Conservation (phyloP, 495 filamentous ascomycete genomes). For the Hypoxylon subgilvum region DNA sequence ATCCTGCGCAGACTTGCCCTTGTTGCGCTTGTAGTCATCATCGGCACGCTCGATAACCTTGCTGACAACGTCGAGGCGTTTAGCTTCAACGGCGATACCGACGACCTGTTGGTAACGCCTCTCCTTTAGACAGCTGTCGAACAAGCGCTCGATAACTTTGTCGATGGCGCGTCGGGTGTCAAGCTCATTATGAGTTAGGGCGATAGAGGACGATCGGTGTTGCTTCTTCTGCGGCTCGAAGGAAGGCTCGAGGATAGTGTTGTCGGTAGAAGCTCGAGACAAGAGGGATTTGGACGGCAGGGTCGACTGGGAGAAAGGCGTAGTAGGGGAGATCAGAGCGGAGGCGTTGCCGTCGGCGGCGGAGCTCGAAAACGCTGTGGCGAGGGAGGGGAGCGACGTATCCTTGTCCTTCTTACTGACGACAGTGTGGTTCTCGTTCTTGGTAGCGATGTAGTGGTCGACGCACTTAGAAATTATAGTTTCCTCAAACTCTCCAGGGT, state of each 20-base stretch:
- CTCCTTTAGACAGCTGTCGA: constrained; percentile 85
- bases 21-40: constrained; percentile 76
- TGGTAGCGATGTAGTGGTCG: constrained; percentile 93
- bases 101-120: constrained; percentile 96
- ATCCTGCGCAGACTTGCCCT: constrained; percentile 53
- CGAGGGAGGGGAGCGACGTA: constrained; percentile 68
- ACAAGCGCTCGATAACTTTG: constrained; percentile 81
- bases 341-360: constrained; percentile 66
- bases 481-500: constrained; percentile 94
- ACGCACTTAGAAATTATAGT: constrained; percentile 98
- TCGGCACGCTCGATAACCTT: constrained; percentile 81
- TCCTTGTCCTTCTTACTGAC: constrained; percentile 51
- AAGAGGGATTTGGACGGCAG: constrained; percentile 92
- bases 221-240: constrained; percentile 65
- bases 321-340: constrained; percentile 81
- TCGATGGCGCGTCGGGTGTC: constrained; percentile 74
- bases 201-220: constrained; percentile 54
- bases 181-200: constrained; percentile 49
- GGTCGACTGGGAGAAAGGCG: constrained; percentile 89
- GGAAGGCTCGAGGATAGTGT: constrained; percentile 61
- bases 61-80: constrained; percentile 87
- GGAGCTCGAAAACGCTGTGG: constrained; percentile 74
- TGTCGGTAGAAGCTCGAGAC: constrained; percentile 68
- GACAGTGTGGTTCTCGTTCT: constrained; percentile 68
- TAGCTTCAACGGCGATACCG: constrained; percentile 95